A percentile compares a stretch with the other conserved stretches of the same genome.
phyloP scores from a whole-genome alignment of 2,329 filamentous ascomycete species.

The Calonectria multiphialidica region DNA sequence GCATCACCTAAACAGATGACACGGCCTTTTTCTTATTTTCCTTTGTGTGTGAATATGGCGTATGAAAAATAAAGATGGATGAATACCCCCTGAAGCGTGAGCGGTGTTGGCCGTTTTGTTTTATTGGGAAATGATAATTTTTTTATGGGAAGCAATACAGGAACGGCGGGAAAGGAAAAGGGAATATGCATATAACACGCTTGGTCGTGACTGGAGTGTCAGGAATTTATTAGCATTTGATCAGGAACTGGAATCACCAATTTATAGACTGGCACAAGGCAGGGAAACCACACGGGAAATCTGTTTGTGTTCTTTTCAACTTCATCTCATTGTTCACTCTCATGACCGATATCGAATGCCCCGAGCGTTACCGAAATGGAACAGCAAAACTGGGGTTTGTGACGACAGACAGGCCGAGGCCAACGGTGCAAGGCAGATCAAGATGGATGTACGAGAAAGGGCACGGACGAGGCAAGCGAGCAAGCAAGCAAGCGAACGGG shows the following conservation, averaged over 20 bases:
- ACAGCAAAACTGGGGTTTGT: background rate
- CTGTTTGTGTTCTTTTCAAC: slow-evolving; percentile 30
- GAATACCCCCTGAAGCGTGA: slow-evolving; percentile 46
- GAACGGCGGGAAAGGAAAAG: slow-evolving; percentile 39
- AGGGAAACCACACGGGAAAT: slow-evolving; percentile 42
- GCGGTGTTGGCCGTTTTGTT: slow-evolving; percentile 41
- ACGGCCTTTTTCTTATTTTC: slow-evolving; percentile 34
- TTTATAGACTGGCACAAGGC: slow-evolving; percentile 45
- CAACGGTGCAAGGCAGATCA: background rate
- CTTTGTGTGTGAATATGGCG: slow-evolving; percentile 42
- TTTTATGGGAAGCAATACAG: slow-evolving; percentile 35
- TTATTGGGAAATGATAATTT: slow-evolving; percentile 30
- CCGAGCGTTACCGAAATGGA: slow-evolving; percentile 3
- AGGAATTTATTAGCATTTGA: slow-evolving; percentile 39
- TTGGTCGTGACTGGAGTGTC: slow-evolving; percentile 39
- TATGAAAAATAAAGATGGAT: slow-evolving; percentile 47
- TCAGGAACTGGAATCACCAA: slow-evolving; percentile 40
- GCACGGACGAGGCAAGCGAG: background rate
- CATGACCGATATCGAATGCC: slow-evolving; percentile 30
- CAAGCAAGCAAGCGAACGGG: background rate
- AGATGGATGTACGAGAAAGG: background rate
- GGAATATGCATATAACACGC: slow-evolving; percentile 43
- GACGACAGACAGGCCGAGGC: background rate
- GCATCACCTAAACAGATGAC: slow-evolving; percentile 1
- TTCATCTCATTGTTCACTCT: slow-evolving; percentile 29